Percentiles rank a stretch among this genome's conserved stretches.
phyloP scores from a whole-genome alignment of 2,329 filamentous ascomycete genomes.

The Epichloe sibirici region DNA sequence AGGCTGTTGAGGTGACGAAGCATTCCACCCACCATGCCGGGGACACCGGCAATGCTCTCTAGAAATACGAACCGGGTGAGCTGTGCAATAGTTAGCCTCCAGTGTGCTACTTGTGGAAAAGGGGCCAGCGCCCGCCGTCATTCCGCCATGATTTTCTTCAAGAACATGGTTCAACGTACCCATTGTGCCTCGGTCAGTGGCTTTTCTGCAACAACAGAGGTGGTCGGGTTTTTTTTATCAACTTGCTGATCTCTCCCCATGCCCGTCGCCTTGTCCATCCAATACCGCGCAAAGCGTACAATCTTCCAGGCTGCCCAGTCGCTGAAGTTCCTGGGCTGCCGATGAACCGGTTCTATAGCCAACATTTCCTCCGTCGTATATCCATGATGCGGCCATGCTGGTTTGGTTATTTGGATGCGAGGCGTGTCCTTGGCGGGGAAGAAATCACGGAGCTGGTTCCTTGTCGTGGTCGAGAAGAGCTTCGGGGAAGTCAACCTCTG shows the following conservation, averaged over 20 bases:
- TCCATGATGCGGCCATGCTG: conserved; percentile 59
- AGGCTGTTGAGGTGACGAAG: conserved; percentile 77
- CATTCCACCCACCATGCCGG: conserved; percentile 95
- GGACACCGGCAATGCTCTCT: conserved; percentile 87
- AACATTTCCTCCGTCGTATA: conserved; percentile 75
- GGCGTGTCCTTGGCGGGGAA: conserved; percentile 50
- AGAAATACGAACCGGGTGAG: conserved; percentile 83
- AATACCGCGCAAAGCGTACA: conserved; percentile 64
- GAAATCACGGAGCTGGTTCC: conserved; percentile 39
- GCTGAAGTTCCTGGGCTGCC: conserved; percentile 56
- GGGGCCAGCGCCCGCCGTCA: no score
- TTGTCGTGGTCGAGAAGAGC: conserved; percentile 38
- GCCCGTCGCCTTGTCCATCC: conserved; percentile 72
- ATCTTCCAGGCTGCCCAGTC: conserved; percentile 70
- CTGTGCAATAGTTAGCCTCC: conserved; percentile 14
- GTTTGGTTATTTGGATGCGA: conserved; percentile 48
- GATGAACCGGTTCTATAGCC: conserved; percentile 61
- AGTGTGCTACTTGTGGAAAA: background rate
- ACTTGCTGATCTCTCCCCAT: conserved; percentile 58
- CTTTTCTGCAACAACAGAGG: conserved; percentile 38
- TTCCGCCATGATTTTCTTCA: background rate
- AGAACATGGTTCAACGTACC: conserved; percentile 26
- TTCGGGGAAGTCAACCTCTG: conserved; percentile 11
- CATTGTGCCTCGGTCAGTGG: conserved; percentile 77
- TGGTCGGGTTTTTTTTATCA: conserved; percentile 44